Base-by-base conservation (phyloP, 2,329 filamentous ascomycete species). In the Alternaria gaisen region DNA sequence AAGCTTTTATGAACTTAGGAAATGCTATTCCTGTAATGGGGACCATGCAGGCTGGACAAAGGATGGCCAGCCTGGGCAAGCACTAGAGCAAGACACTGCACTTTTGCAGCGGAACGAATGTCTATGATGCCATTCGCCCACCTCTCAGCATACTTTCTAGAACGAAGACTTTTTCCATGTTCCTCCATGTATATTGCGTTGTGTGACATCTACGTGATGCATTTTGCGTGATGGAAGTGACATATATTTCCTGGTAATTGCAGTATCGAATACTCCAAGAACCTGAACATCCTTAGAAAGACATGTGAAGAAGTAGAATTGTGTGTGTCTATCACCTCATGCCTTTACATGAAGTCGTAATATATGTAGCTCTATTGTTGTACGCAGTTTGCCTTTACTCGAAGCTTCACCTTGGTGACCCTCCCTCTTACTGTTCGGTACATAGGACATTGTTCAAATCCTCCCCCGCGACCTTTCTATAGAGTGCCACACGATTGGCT, bases 61-160 rank as follows among this genome's bases (percentile, higher is more conserved):
- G 63, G 58, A 63, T 41, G 63, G 56, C 56, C 57, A 32, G 65
- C 58, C 64, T 71, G 61, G 65, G 66, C 68, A 56, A 67, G 67
- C 66, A 60, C 58, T 67, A 64, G 64, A 61, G 62, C 61, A 56
- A 64, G 46, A 66, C 53, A 55, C 38, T 53, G 56, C 58, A 46
- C 40, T 42, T 48, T 43, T 53, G 42, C 53, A 50, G 54, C 57
- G 53, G 53, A 53, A 34, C 60, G 58, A 63, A 58, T 66, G 63
- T 60, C 60, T 58, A 61, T 63, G 56, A 63, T 71, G 60, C 60
- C 68, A 69, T 72, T 66, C 66, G 69, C 65, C 57, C 51, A 61
- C 65, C 63, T 58, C 52, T 63, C 47, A 63, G 61, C 65, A 61
- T 58, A 67, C 59, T 61, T 68, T 68, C 43, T 43, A 26, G 43